Evolutionary conservation across 169 alveolate genomes (phyloP), one percentile per base, ranked within the genome.

Genomic region (Ichthyophthirius multifiliis): DNA sequence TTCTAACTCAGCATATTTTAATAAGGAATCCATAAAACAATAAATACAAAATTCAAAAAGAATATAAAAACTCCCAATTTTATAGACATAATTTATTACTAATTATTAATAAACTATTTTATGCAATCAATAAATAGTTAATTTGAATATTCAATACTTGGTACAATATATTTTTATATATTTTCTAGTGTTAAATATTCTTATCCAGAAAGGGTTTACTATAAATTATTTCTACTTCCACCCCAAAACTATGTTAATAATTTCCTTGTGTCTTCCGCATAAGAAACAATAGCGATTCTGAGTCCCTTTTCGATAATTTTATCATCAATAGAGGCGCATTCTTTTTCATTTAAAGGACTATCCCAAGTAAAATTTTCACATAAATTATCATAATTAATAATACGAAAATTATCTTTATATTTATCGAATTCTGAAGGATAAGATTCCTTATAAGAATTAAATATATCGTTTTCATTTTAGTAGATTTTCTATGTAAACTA

Each of bases 21-120:
- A 46, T 79, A 79, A 10, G 85, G 85, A 15, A 35, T 44, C 85
- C 85, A 79, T 15, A 79, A 44, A 7, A 79, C 10, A 12, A 79
- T 5, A 74, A 75, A 83, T 32, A 74, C 47, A 65, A 63, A 27
- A 20, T 75, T 23, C 32, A 75, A 43, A 30, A 75, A 20, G 5
- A 65, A 64, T 35, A 83, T 23, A 31, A 55, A 83, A 15, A 83
- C 15, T 16, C 75, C 23, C 43, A 83, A 83, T 34, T 43, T 43
- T 39, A 83, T 46, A n/a, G 35, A 10, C 20, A 65, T 81, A 0
- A 75, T 55, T 1, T 46, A 43, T 32, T 37, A 48, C 13, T 43
- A 32, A 13, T 43, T 20, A 47, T 46, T n/a, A 31, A 81, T 43
- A 27, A 27, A 55, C 5, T 16, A 4, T 1, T 34, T 16, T 15